Evolutionary conservation across 2,329 filamentous ascomycete species (phyloP), one percentile per base, ranked within the genome.

Genomic region (Juglanconis juglandina): DNA sequence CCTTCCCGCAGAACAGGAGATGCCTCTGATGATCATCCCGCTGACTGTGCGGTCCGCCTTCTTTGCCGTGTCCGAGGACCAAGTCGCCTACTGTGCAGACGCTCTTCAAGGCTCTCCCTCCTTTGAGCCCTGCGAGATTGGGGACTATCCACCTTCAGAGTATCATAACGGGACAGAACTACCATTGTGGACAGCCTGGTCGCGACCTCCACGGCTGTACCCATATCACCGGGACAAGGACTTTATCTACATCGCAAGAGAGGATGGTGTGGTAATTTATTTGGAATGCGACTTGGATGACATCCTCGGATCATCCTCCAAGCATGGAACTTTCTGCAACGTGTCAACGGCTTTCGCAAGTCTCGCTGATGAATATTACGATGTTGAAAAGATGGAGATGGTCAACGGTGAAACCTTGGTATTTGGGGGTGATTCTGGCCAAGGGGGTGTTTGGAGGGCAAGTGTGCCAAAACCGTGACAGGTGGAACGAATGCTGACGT

Each of bases 101-200:
- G 75, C 81, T n/a, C 73, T 87, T 6, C 71, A 81, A 46, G 79
- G 81, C 2, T 75, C 78, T 3, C 81, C 81, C 3, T 72, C 71
- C 34, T 84, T 82, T 59, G 75, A 79, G 53, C 68, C 71, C 5
- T 76, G 84, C 37, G 69, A 76, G 42, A 72, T 81, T 2, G 70
- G 74, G 37, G 66, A 72, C 34, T 76, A 75, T 11, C 69, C 72
- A 0, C 71, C 73, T 8, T 83, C 80, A 0, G 65, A 71, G 39
- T 77, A 81, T 39, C 77, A 80, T 65, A 77, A 80, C 62, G 85
- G 79, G 33, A 71, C 63, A 39, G 74, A 68, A 41, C 69, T 63
- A 44, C 89, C 89, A 1, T 73, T 91, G 3, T 97, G 92, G 90
- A 89, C 89, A 3, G 86, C 89, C 32, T 99, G 94, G 93, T 86